phyloP scores from a whole-genome alignment of 148 eudicot genomes.

The Euryodendron excelsum region DNA sequence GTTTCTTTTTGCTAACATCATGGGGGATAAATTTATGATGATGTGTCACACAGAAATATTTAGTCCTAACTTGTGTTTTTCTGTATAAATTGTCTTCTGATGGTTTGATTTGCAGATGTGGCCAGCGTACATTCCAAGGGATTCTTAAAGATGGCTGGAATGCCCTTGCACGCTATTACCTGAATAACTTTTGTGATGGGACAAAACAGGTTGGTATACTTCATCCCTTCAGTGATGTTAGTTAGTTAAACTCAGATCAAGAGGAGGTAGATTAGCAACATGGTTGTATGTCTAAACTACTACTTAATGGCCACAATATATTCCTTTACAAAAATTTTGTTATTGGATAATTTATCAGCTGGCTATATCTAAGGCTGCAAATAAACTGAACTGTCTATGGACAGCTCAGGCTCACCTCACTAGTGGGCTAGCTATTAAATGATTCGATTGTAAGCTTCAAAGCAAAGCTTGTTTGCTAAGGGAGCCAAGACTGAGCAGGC shows the following conservation, averaged over 20 bases:
- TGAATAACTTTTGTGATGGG: conserved; percentile 89
- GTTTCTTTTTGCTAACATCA: not conserved
- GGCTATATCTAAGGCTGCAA: not conserved
- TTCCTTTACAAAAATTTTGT: not conserved
- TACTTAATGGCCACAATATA: not conserved
- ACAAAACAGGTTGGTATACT: conserved; percentile 69
- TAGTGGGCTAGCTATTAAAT: not conserved
- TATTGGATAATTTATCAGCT: not conserved
- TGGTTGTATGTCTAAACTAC: not conserved
- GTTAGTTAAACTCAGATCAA: not conserved
- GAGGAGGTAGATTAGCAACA: not conserved
- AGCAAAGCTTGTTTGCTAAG: not conserved
- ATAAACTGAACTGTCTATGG: not conserved
- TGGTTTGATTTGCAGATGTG: conserved; percentile 71
- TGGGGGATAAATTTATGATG: not conserved
- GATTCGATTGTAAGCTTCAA: not conserved
- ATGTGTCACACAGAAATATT: not conserved
- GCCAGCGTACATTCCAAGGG: conserved; percentile 77
- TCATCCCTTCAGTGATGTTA: not conserved
- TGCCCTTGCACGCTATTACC: conserved; percentile 85
- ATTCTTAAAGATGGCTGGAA: conserved; percentile 73
- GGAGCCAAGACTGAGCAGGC: not conserved
- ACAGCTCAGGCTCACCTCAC: not conserved
- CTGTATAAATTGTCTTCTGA: conserved; percentile 2
- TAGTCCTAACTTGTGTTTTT: not conserved